Conservation (phyloP, 805 yeast species). For the Lachancea quebecensis region DNA sequence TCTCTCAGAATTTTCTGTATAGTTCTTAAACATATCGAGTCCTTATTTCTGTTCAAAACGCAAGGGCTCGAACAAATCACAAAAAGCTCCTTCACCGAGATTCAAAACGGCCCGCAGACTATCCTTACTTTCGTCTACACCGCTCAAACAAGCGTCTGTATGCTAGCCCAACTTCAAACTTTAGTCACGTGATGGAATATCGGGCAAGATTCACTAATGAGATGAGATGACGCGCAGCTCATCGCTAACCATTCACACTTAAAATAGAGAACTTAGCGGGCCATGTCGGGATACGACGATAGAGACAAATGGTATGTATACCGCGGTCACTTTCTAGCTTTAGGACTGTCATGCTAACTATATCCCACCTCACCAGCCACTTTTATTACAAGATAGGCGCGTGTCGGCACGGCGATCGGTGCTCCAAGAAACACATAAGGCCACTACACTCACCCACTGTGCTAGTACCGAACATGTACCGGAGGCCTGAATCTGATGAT, state of each 20-base stretch:
- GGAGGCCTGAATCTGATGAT: slow-evolving; percentile 24
- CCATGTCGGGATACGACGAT: slow-evolving; percentile 10
- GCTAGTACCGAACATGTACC: slow-evolving; percentile 34
- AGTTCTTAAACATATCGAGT: no score
- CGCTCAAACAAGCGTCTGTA: no score
- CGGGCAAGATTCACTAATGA: no score
- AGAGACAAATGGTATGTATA: slow-evolving; percentile 17
- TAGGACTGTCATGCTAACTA: slow-evolving; percentile 1
- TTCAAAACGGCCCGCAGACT: no score
- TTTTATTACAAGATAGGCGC: slow-evolving; percentile 84
- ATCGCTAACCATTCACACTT: background rate
- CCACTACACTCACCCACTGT: slow-evolving; percentile 64
- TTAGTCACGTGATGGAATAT: no score
- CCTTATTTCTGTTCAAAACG: no score
- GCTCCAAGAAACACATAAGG: slow-evolving; percentile 64
- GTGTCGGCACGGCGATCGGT: slow-evolving; percentile 86
- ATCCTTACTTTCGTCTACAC: background rate
- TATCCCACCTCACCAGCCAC: slow-evolving; percentile 31
- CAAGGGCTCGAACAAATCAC: no score
- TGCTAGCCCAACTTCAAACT: no score
- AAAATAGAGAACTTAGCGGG: background rate
- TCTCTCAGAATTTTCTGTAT: no score
- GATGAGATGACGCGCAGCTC: no score
- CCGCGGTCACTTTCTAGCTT: background rate
- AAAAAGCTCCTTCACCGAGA: no score